A percentile compares a stretch with the other conserved stretches of the same genome.
Evolutionary conservation across 2,329 filamentous ascomycete genomes (phyloP).

Genomic region (Aureobasidium sp.): DNA sequence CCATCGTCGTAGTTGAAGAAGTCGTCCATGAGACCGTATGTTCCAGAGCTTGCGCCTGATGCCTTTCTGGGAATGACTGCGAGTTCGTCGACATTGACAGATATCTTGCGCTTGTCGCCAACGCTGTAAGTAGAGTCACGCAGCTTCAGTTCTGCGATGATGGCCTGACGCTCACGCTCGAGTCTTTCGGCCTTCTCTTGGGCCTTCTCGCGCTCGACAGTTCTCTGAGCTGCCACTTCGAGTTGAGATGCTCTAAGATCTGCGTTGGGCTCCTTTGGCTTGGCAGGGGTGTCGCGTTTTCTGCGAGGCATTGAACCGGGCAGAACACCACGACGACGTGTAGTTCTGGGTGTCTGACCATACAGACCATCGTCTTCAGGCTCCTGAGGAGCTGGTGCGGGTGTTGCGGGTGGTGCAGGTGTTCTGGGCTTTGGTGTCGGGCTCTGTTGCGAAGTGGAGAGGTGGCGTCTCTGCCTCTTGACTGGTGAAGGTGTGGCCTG

Average conservation of each 20-base stretch:
- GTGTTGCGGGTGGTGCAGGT: background rate
- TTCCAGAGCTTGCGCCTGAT: constrained; percentile 17
- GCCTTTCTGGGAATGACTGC: constrained; percentile 17
- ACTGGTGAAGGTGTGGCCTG: background rate
- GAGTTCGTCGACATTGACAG: constrained; percentile 18
- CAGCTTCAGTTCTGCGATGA: background rate
- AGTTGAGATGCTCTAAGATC: constrained; percentile 11
- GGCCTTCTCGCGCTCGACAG: constrained; percentile 10
- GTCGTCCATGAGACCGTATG: constrained; percentile 17
- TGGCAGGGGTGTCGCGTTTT: constrained; percentile 1
- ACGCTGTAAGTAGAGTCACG: background rate
- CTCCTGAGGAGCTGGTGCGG: background rate
- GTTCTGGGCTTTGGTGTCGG: constrained; percentile 1
- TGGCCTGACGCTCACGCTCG: constrained; percentile 2
- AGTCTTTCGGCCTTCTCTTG: constrained; percentile 11
- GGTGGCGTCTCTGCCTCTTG: background rate
- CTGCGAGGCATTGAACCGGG: background rate
- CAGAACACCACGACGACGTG: background rate
- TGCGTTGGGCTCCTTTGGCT: constrained; percentile 14
- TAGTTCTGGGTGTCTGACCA: background rate
- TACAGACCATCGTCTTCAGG: background rate
- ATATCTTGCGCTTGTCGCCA: constrained; percentile 18
- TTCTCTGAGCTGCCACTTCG: background rate
- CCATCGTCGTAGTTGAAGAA: constrained; percentile 19
- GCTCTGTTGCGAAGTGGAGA: background rate